Percentiles rank a stretch among this genome's conserved stretches.
Conservation (phyloP, 345 rosid genomes). For the Alliaria petiolata region DNA sequence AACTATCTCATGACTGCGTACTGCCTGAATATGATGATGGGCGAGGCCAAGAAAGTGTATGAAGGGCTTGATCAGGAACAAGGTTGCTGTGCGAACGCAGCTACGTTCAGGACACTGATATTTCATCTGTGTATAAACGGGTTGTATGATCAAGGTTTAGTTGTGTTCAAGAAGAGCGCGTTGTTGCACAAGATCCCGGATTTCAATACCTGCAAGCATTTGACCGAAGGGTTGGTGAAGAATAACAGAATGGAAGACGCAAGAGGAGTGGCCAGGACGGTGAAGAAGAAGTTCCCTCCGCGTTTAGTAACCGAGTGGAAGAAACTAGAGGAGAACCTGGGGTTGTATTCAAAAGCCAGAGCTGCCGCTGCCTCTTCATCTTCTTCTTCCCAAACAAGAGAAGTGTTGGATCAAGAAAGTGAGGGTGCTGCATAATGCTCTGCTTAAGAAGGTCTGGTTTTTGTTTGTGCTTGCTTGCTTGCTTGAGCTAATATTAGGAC, state of each 20-base stretch:
- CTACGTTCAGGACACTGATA: slow-evolving; percentile 66
- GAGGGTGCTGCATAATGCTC: background rate
- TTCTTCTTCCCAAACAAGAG: background rate
- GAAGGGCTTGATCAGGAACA: slow-evolving; percentile 44
- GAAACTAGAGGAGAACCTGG: slow-evolving; percentile 58
- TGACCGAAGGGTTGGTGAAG: slow-evolving; percentile 66
- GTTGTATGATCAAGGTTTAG: slow-evolving; percentile 50
- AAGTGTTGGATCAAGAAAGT: slow-evolving; percentile 14
- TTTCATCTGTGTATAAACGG: slow-evolving; percentile 53
- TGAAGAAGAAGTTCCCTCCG: slow-evolving; percentile 66
- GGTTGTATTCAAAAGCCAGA: slow-evolving; percentile 33
- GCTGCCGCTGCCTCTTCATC: slow-evolving; percentile 11
- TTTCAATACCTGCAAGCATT: slow-evolving; percentile 52
- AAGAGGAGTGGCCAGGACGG: slow-evolving; percentile 49
- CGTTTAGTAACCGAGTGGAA: slow-evolving; percentile 57
- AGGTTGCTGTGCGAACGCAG: slow-evolving; percentile 57
- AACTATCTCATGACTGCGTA: slow-evolving; percentile 70
- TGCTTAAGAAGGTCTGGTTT: background rate
- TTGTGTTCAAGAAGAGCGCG: slow-evolving; percentile 62
- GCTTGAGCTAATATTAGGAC: background rate
- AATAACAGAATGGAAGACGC: slow-evolving; percentile 63
- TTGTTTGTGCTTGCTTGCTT: slow-evolving; percentile 3
- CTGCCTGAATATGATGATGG: slow-evolving; percentile 53
- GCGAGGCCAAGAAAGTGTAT: slow-evolving; percentile 60
- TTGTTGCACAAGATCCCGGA: slow-evolving; percentile 56